Evolutionary conservation across 805 yeast species (phyloP).

Genomic region (Wickerhamiella nectarea): DNA sequence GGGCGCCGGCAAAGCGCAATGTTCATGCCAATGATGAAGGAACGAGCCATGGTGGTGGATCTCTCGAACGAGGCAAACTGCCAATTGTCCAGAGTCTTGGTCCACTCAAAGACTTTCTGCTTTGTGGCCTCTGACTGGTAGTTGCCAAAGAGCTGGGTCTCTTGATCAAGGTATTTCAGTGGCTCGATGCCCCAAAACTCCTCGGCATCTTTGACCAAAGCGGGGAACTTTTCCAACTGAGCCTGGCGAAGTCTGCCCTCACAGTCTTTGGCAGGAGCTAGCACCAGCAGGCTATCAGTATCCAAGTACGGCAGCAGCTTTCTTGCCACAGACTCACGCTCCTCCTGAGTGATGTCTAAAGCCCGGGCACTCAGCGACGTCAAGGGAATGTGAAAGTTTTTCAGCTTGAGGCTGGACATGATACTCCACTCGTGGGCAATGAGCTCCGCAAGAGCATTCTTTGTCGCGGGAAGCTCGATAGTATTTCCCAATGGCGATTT

Average conservation of each 20-base stretch:
- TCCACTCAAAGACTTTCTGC: slow-evolving; percentile 49
- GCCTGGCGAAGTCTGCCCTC: slow-evolving; percentile 67
- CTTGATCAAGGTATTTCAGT: slow-evolving; percentile 61
- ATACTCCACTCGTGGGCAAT: slow-evolving; percentile 81
- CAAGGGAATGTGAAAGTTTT: slow-evolving; percentile 68
- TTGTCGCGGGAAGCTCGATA: slow-evolving; percentile 45
- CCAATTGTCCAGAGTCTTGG: slow-evolving; percentile 51
- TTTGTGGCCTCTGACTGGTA: slow-evolving; percentile 48
- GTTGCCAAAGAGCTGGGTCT: slow-evolving; percentile 70
- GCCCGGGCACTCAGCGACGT: slow-evolving; percentile 82
- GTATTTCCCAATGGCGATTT: slow-evolving; percentile 74
- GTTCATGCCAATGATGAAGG: slow-evolving; percentile 69
- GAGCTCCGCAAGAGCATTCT: slow-evolving; percentile 45
- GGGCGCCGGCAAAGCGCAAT: slow-evolving; percentile 34
- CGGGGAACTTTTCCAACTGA: slow-evolving; percentile 68
- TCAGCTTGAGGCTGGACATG: slow-evolving; percentile 47
- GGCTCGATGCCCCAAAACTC: slow-evolving; percentile 34
- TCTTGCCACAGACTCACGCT: slow-evolving; percentile 45
- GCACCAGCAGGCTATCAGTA: slow-evolving; percentile 83
- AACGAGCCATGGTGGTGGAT: slow-evolving; percentile 73
- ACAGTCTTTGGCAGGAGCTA: slow-evolving; percentile 68
- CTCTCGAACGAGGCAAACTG: slow-evolving; percentile 81
- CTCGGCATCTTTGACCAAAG: slow-evolving; percentile 58
- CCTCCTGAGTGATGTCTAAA: slow-evolving; percentile 50
- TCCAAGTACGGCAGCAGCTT: slow-evolving; percentile 71